Evolutionary conservation across 2,329 filamentous ascomycete species (phyloP).

Genomic region (Zarea fungicola): DNA sequence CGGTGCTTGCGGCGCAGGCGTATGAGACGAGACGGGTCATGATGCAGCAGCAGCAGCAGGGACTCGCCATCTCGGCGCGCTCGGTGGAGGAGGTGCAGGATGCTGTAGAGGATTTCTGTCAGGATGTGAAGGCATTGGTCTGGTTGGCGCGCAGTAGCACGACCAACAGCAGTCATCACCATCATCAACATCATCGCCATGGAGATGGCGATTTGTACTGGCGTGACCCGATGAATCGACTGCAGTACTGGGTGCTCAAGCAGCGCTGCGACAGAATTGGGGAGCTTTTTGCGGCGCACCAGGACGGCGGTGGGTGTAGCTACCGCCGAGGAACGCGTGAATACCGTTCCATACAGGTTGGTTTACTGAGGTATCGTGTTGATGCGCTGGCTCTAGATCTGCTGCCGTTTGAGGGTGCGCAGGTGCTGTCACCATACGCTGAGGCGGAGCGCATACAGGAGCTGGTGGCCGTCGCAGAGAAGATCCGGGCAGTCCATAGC

Average conservation of each 20-base stretch:
- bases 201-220: slow-evolving; percentile 16
- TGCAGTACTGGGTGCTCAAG: slow-evolving; percentile 18
- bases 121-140: slow-evolving; percentile 19
- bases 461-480: slow-evolving; percentile 11
- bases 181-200: slow-evolving; percentile 10
- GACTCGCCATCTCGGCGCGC: slow-evolving; percentile 12
- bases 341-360: slow-evolving; percentile 8
- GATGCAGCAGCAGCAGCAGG: slow-evolving; percentile 16
- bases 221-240: slow-evolving; percentile 13
- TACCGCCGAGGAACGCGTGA: slow-evolving; percentile 2
- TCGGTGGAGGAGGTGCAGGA: slow-evolving; percentile 17
- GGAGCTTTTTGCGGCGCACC: slow-evolving; percentile 13
- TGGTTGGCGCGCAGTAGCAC: slow-evolving; percentile 15
- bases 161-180: no score
- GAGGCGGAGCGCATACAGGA: slow-evolving; percentile 12
- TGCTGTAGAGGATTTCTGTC: slow-evolving; percentile 19
- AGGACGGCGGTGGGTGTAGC: neutral
- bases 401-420: neutral
- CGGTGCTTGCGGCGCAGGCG: slow-evolving; percentile 17
- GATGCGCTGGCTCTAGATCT: slow-evolving; percentile 1
- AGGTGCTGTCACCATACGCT: slow-evolving; percentile 1
- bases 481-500: slow-evolving; percentile 1
- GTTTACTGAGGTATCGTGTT: slow-evolving; percentile 13
- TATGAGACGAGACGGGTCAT: no score
- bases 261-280: slow-evolving; percentile 14